phyloP scores from a whole-genome alignment of 441 rosid genomes.

The Arabidopsis hybrid region DNA sequence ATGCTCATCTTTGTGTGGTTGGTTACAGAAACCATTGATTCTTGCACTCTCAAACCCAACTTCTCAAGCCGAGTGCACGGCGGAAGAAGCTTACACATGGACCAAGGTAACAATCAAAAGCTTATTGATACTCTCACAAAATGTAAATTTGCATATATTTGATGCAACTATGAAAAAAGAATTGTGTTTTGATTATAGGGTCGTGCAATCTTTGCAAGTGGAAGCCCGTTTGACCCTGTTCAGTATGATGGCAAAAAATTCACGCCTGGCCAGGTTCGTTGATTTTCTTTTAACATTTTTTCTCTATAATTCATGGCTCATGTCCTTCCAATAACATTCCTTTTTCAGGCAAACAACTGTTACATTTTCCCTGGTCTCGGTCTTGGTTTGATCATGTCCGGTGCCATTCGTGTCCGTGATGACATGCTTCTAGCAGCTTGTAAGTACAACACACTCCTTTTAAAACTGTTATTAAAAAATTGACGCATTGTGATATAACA shows the following conservation, averaged over 20 bases:
- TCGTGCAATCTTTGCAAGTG: slow-evolving; percentile 93
- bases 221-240: slow-evolving; percentile 93
- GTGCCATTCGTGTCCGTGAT: slow-evolving; percentile 89
- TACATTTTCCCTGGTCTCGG: slow-evolving; percentile 97
- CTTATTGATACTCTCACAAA: slow-evolving; percentile 4
- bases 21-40: slow-evolving; percentile 80
- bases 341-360: slow-evolving; percentile 91
- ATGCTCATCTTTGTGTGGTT: slow-evolving; percentile 22
- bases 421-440: slow-evolving; percentile 97
- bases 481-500: slow-evolving; percentile 1
- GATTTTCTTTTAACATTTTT: not conserved
- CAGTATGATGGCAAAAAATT: slow-evolving; percentile 71
- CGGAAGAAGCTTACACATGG: slow-evolving; percentile 97
- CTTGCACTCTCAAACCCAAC: slow-evolving; percentile 96
- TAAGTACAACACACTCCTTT: slow-evolving; percentile 52
- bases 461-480: not conserved
- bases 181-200: slow-evolving; percentile 55
- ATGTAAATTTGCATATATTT: not conserved
- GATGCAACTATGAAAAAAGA: not conserved
- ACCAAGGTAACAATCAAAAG: slow-evolving; percentile 59
- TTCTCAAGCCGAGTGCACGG: slow-evolving; percentile 96
- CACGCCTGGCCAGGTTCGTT: slow-evolving; percentile 83
- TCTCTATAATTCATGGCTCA: not conserved
- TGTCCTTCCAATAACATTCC: slow-evolving; percentile 7
- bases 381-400: slow-evolving; percentile 87